phyloP scores from a whole-genome alignment of 257 asterid genomes.

The Schizonepeta tenuifolia region DNA sequence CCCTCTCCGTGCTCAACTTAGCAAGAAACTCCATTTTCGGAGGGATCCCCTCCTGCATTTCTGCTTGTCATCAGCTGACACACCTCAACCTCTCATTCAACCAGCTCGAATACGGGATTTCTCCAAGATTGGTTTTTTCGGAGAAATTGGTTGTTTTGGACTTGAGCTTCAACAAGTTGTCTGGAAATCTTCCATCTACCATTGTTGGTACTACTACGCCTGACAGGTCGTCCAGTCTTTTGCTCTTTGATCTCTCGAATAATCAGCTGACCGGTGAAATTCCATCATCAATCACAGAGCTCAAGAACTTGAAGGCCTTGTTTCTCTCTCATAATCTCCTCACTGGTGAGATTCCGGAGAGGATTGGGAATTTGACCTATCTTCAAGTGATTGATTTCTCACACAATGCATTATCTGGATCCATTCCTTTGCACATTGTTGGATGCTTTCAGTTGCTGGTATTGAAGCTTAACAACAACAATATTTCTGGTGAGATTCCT shows the following conservation, averaged over 20 bases:
- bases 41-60: constrained; percentile 85
- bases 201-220: constrained; percentile 47
- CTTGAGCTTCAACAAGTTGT: constrained; percentile 77
- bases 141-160: constrained; percentile 62
- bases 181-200: constrained; percentile 69
- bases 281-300: constrained; percentile 66
- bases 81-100: constrained; percentile 79
- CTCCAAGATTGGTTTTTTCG: constrained; percentile 80
- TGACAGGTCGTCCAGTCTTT: constrained; percentile 68
- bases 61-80: constrained; percentile 54
- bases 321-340: constrained; percentile 73
- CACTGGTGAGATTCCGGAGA: constrained; percentile 77
- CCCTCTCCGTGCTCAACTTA: constrained; percentile 66
- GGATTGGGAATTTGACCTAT: constrained; percentile 87
- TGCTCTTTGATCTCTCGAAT: constrained; percentile 76
- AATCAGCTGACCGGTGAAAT: constrained; percentile 75
- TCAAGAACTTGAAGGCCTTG: constrained; percentile 86
- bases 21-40: constrained; percentile 79
- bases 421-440: constrained; percentile 77
- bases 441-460: constrained; percentile 92
- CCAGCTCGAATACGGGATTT: constrained; percentile 67
- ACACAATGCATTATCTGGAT: constrained; percentile 71
- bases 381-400: constrained; percentile 91
- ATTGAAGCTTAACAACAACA: constrained; percentile 70
- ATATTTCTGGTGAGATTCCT: constrained; percentile 89